Percentiles rank a stretch among this genome's conserved stretches.
phyloP scores from a whole-genome alignment of 352 stramenopile species.

The Globisporangium alternatum region DNA sequence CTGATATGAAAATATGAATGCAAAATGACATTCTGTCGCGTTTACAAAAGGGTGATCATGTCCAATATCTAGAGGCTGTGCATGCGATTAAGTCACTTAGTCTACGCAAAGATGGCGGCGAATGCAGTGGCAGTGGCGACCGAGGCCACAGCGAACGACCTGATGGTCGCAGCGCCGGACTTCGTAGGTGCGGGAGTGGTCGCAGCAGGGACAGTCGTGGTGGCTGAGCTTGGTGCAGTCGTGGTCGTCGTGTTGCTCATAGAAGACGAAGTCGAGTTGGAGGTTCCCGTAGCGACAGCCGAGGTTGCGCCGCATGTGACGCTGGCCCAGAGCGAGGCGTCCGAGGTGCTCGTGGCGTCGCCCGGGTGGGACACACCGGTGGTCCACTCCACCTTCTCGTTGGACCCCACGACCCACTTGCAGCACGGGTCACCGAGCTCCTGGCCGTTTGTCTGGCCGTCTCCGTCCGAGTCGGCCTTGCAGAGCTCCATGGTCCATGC shows the following conservation, averaged over 20 bases:
- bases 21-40: not conserved
- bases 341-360: slow-evolving; percentile 22
- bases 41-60: not conserved
- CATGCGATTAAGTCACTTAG: not conserved
- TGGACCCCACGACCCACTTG: slow-evolving; percentile 20
- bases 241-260: not conserved
- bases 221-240: not conserved
- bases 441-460: slow-evolving; percentile 56
- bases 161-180: not conserved
- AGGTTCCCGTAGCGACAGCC: not conserved
- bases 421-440: slow-evolving; percentile 60
- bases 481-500: slow-evolving; percentile 35
- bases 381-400: slow-evolving; percentile 18
- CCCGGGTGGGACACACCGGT: slow-evolving; percentile 20
- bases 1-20: not conserved
- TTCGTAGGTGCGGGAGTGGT: slow-evolving; percentile 1
- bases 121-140: not conserved
- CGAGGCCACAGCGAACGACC: slow-evolving; percentile 2
- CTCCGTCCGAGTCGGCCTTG: slow-evolving; percentile 34
- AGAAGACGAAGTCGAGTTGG: not conserved
- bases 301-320: slow-evolving; percentile 4
- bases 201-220: not conserved
- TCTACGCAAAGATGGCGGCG: slow-evolving; percentile 6
- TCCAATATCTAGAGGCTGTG: no score
- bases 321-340: slow-evolving; percentile 15